Base-by-base conservation (phyloP, 495 filamentous ascomycete genomes). In the Aspergillus cristatus region DNA sequence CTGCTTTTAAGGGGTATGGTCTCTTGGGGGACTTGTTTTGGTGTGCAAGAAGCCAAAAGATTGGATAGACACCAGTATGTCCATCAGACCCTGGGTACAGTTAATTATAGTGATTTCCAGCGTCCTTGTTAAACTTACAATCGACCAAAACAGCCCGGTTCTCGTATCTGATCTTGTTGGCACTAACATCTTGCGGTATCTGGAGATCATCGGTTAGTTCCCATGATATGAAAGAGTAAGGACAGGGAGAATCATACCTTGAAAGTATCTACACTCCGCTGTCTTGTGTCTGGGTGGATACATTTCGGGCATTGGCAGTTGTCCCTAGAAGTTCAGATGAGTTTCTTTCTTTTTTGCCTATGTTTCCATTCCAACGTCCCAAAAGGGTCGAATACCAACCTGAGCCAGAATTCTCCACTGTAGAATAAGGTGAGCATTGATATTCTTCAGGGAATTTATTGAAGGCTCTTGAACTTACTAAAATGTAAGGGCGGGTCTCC, bases 231-330 rank as follows among this genome's bases (percentile, higher is more conserved):
- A n/a, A n/a, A n/a, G n/a, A 28, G 17, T 22, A 41, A 37, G n/a
- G n/a, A n/a, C 14, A 48, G 25, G 40, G 60, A 56, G 16, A 32
- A 17, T 22, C 66, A 45, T 67, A 83, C 80, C 40, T 57, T 58
- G 47, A 88, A 89, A 1, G 79, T 87, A 48, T 90, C 71, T 26
- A 82, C 66, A 18, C 71, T 71, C 22, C 85, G 70, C 57, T 95
- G 88, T 53, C 60, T 76, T 11, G 88, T 95, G 36, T 82, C 76
- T 41, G 75, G 77, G 52, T 94, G 79, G 7, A 86, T 67, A 54
- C 88, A 95, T 34, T 64, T 53, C 1, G 54, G 40, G 50, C 87
- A 94, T 34, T 78, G 83, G 51, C 87, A 94, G 50, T 88, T 84
- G 38, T 94, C 87, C 47, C 87, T 89, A 20, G 14, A 18, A 40